A percentile compares a stretch with the other conserved stretches of the same genome.
These are phyloP conservation scores for Russula sp. DNA, from an alignment of 768 basidiomycete species.

Conservation along the genomic window DNA sequence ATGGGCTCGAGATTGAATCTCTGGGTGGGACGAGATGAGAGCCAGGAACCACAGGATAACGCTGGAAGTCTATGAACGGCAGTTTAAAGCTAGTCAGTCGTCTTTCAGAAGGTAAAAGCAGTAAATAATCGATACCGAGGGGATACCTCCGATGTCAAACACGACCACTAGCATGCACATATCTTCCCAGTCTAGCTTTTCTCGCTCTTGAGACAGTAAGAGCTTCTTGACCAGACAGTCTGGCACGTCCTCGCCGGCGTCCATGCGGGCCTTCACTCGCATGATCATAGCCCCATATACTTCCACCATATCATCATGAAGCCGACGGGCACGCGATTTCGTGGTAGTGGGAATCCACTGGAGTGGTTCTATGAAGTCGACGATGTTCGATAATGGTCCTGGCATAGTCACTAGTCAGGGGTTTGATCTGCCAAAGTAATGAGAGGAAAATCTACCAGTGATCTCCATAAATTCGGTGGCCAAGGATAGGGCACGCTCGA, in stretches of 20 bases:
- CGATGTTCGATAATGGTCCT: slow-evolving; percentile 46
- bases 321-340: slow-evolving; percentile 40
- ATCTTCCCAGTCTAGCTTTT: slow-evolving; percentile 37
- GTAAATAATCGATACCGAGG: slow-evolving; percentile 30
- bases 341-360: slow-evolving; percentile 43
- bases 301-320: slow-evolving; percentile 39
- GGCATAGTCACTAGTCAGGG: neutral
- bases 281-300: slow-evolving; percentile 38
- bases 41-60: slow-evolving; percentile 39
- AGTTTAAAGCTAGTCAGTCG: neutral
- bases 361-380: slow-evolving; percentile 46
- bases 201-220: slow-evolving; percentile 34
- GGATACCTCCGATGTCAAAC: slow-evolving; percentile 39
- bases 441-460: slow-evolving; percentile 28
- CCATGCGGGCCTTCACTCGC: slow-evolving; percentile 35
- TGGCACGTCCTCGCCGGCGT: slow-evolving; percentile 37
- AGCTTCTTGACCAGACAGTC: slow-evolving; percentile 40
- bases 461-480: slow-evolving; percentile 47
- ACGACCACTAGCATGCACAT: slow-evolving; percentile 38
- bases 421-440: neutral
- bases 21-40: slow-evolving; percentile 32
- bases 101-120: neutral
- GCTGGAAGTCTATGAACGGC: slow-evolving; percentile 35
- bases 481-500: slow-evolving; percentile 39
- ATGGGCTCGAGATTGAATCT: slow-evolving; percentile 34